Conservation (phyloP, 1,284 basidiomycete species). For the Marasmius fiardii region DNA sequence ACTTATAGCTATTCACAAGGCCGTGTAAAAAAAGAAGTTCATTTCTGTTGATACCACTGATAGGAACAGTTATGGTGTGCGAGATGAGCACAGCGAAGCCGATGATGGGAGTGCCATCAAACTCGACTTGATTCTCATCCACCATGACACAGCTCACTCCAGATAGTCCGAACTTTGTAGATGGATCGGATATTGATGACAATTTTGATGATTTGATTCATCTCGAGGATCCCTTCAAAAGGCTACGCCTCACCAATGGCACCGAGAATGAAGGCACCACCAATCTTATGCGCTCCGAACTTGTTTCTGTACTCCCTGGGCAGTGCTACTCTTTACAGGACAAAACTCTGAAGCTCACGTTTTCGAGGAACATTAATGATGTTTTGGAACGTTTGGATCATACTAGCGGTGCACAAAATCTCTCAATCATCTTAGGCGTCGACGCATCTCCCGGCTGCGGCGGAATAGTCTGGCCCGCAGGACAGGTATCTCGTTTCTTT, state of each 20-base stretch:
- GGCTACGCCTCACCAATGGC: constrained; percentile 32
- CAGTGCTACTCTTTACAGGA: constrained; percentile 54
- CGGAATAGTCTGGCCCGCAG: constrained; percentile 90
- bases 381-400: constrained; percentile 11
- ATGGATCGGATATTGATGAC: neutral
- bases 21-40: too few species aligned
- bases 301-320: constrained; percentile 45
- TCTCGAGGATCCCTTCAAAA: constrained; percentile 61
- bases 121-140: neutral
- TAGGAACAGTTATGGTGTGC: neutral
- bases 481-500: constrained; percentile 58
- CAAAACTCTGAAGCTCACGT: constrained; percentile 45
- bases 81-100: neutral
- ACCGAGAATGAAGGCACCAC: constrained; percentile 8
- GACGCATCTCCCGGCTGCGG: constrained; percentile 88
- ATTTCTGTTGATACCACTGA: too few species aligned
- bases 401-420: constrained; percentile 25
- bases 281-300: constrained; percentile 17
- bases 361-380: constrained; percentile 22
- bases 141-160: constrained; percentile 9
- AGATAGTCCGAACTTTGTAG: neutral
- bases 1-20: too few species aligned
- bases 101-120: too few species aligned
- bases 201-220: constrained; percentile 48
- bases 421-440: constrained; percentile 49